Base-by-base conservation (phyloP, 2,329 filamentous ascomycete genomes). In the Aspergillus alliaceus region DNA sequence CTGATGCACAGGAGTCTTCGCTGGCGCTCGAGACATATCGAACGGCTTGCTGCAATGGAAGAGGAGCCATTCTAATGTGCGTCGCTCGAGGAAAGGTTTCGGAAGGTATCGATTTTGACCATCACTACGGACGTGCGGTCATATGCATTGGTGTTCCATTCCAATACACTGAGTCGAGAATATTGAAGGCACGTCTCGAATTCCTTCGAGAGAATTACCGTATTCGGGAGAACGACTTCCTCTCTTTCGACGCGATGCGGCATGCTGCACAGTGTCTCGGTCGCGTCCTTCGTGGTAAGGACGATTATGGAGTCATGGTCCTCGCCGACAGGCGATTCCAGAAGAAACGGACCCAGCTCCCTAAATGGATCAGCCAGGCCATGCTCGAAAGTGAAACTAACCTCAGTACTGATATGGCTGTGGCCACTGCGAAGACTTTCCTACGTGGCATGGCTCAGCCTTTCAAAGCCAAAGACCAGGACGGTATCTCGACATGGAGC, bases 221-320 rank as follows among this genome's bases (percentile, higher is more conserved):
- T 54, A 99, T 99, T 73, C 87, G 91, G 58, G 95, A 98, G 73
- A 96, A 96, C 65, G 96, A 99, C 71, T 99, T 99, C 71, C 79
- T 99, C 9, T 98, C 95, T 20, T 99, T 99, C 80, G 95, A 99
- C 71, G 95, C 95, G 22, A 99, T 99, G 93, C 87, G 95, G n/a
- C 95, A 99, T 72, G 95, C 95, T 14, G 93, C 95, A 1, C 95
- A 99, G 72, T 99, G 95, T 69, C 81, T 99, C 1, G 96, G 95
- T 14, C 93, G 95, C 71, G 95, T 99, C 42, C 80, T 99, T 60
- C 84, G 95, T 67, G 95, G 95, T 24, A 99, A 99, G 74, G 96
- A 99, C 71, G 95, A 99, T 75, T 99, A 99, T 74, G 95, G 95
- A n/a, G 91, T 99, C 80, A 99, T 99, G 95, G 93, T 99, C 4